phyloP scores from a whole-genome alignment of 78 protist species.

The Tieghemostelium lacteum region DNA sequence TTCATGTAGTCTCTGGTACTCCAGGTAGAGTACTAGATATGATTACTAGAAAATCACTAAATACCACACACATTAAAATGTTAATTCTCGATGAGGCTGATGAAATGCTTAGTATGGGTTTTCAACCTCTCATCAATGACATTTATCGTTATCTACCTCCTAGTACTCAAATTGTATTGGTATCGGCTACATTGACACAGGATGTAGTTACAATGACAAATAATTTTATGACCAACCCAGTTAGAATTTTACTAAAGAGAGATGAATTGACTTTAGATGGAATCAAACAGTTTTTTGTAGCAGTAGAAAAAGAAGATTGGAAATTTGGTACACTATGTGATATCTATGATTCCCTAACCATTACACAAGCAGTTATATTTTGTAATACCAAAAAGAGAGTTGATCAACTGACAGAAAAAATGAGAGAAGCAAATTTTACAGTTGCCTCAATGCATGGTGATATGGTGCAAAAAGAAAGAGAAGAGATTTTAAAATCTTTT shows the following conservation, averaged over 20 bases:
- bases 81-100: constrained; percentile 99
- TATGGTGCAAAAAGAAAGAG: constrained; percentile 94
- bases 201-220: constrained; percentile 95
- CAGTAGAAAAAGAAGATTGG: constrained; percentile 99
- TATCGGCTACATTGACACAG: constrained; percentile 99
- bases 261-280: constrained; percentile 99
- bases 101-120: constrained; percentile 97
- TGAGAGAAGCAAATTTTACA: constrained; percentile 95
- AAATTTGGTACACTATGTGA: constrained; percentile 99
- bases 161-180: constrained; percentile 96
- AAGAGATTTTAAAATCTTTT: constrained; percentile 93
- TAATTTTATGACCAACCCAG: constrained; percentile 96
- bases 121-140: constrained; percentile 99
- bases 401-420: constrained; percentile 92
- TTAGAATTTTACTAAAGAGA: constrained; percentile 97
- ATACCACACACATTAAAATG: constrained; percentile 90
- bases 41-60: constrained; percentile 93
- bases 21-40: constrained; percentile 99
- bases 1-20: constrained; percentile 97
- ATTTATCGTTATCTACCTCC: constrained; percentile 96
- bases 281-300: constrained; percentile 96
- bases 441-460: constrained; percentile 98
- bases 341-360: constrained; percentile 97
- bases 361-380: constrained; percentile 98
- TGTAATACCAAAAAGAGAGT: constrained; percentile 96